Evolutionary conservation across 2,329 filamentous ascomycete genomes (phyloP).

Genomic region (Rhytidhysteron rufulum): DNA sequence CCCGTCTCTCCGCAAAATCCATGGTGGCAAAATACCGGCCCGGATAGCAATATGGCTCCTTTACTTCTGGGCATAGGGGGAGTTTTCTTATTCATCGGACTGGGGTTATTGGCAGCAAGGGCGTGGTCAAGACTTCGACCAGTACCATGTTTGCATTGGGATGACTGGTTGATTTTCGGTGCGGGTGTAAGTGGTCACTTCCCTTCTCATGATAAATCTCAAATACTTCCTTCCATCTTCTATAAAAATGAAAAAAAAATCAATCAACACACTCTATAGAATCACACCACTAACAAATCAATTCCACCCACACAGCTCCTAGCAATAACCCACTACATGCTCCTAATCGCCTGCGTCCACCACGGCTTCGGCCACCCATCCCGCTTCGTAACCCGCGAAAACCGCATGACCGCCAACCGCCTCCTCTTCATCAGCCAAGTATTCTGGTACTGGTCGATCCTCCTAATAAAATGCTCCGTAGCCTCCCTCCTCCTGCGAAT

Average conservation of each 20-base stretch:
- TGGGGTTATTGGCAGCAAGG: constrained; percentile 15
- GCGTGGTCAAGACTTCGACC: constrained; percentile 17
- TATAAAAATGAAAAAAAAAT: background rate
- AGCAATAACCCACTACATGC: constrained; percentile 14
- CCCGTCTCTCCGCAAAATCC: too few relatives aligned
- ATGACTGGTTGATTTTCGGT: constrained; percentile 18
- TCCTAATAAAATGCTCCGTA: constrained; percentile 20
- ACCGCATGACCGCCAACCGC: constrained; percentile 12
- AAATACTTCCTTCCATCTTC: background rate
- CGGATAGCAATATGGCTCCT: too few relatives aligned
- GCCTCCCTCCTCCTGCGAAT: constrained; percentile 20
- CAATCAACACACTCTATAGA: background rate
- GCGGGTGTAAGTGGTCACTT: constrained; percentile 14
- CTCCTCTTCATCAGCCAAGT: constrained; percentile 23
- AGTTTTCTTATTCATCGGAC: constrained; percentile 13
- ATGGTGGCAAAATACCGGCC: too few relatives aligned
- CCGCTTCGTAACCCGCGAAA: constrained; percentile 14
- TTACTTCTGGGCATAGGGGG: constrained; percentile 19
- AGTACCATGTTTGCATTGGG: constrained; percentile 10
- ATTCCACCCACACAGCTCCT: constrained; percentile 11
- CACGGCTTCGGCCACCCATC: constrained; percentile 21
- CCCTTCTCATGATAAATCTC: background rate
- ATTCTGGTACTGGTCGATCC: constrained; percentile 25
- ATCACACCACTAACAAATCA: too few relatives aligned
- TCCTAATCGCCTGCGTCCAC: constrained; percentile 14